Percentiles rank a stretch among this genome's conserved stretches.
These are phyloP conservation scores for Blumeria hordei DNA, from an alignment of 2,329 filamentous ascomycete genomes.

Conservation along the genomic window DNA sequence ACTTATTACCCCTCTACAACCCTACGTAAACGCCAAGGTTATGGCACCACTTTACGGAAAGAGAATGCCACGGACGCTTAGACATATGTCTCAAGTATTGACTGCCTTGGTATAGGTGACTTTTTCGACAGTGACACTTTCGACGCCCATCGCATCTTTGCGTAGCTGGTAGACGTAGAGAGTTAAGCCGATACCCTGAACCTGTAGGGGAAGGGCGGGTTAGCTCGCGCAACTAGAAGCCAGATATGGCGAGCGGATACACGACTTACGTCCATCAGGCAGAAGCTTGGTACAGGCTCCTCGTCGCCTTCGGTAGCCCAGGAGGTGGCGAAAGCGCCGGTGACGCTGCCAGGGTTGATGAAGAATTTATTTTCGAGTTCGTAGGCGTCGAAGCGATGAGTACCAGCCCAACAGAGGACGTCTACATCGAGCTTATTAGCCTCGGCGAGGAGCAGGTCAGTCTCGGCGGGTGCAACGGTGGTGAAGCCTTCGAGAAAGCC, in stretches of 20 bases:
- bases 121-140: conserved; percentile 67
- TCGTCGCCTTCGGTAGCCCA: conserved; percentile 31
- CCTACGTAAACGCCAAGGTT: too few relatives aligned
- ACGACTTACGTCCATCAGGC: conserved; percentile 78
- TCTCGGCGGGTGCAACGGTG: conserved; percentile 36
- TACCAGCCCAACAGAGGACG: conserved; percentile 44
- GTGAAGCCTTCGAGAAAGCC: conserved; percentile 46
- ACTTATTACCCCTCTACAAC: too few relatives aligned
- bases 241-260: not conserved
- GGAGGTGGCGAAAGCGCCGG: conserved; percentile 34
- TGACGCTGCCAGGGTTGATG: conserved; percentile 43
- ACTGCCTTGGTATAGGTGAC: conserved; percentile 62
- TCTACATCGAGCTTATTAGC: conserved; percentile 45
- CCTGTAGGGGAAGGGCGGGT: conserved; percentile 24
- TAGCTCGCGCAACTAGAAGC: conserved; percentile 3
- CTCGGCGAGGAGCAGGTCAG: conserved; percentile 40
- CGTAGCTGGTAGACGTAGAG: conserved; percentile 80
- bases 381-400: conserved; percentile 44
- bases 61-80: too few relatives aligned
- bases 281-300: conserved; percentile 74
- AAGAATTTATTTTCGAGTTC: conserved; percentile 57
- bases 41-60: too few relatives aligned
- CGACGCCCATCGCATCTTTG: conserved; percentile 50
- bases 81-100: conserved; percentile 10
- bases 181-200: conserved; percentile 87